Evolutionary conservation across 2,329 filamentous ascomycete species (phyloP).

Genomic region (Tolypocladium sp.): DNA sequence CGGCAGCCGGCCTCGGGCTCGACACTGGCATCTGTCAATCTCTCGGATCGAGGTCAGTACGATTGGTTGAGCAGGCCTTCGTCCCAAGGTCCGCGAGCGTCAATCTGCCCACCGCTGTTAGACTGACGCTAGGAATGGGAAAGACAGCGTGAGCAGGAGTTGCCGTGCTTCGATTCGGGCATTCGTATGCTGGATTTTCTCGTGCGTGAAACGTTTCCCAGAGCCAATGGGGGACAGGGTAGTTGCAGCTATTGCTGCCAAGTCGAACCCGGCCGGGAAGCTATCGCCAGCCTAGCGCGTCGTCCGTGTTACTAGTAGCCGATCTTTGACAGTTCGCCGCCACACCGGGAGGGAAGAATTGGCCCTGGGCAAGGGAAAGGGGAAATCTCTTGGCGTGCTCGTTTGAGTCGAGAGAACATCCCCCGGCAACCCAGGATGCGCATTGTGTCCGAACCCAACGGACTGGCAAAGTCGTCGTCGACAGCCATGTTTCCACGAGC

Average conservation of each 20-base stretch:
- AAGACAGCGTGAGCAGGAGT: neutral
- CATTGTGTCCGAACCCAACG: too few species aligned
- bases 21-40: neutral
- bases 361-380: neutral
- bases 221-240: neutral
- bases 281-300: neutral
- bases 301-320: neutral
- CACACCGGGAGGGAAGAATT: neutral
- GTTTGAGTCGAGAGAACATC: too few species aligned
- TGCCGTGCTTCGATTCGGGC: neutral
- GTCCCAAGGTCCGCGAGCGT: neutral
- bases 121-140: too few species aligned
- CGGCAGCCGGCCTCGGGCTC: neutral
- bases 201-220: neutral
- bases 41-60: neutral
- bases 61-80: neutral
- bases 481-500: too few species aligned
- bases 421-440: too few species aligned
- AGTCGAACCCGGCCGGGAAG: neutral
- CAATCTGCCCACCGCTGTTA: neutral
- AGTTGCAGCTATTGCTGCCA: neutral
- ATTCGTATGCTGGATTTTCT: too few species aligned
- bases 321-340: neutral
- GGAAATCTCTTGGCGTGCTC: too few species aligned
- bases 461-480: too few species aligned